phyloP scores from a whole-genome alignment of 192 early-diverging fungal genomes.

The Ramicandelaber brevisporus region DNA sequence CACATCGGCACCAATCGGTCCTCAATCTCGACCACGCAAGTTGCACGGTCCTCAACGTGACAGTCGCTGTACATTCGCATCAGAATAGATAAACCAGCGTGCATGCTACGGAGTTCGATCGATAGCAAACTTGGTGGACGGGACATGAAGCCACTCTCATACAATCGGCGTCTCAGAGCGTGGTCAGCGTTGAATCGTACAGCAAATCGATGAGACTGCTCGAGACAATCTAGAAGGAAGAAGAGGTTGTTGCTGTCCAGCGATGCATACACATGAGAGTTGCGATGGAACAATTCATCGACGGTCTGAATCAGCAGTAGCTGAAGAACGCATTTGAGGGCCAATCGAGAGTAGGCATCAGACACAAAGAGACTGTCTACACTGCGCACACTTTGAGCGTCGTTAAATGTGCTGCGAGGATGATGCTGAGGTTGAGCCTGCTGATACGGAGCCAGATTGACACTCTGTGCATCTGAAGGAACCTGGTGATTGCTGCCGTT shows the following conservation, averaged over 20 bases:
- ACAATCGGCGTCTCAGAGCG: conserved; percentile 50
- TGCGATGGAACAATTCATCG: conserved; percentile 37
- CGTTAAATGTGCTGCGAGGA: no score
- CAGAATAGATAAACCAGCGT: conserved; percentile 40
- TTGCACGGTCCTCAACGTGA: conserved; percentile 13
- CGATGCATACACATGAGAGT: conserved; percentile 25
- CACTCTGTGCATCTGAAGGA: no score
- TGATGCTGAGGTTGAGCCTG: no score
- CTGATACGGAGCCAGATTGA: no score
- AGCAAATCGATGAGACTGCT: conserved; percentile 55
- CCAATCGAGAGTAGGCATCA: conserved; percentile 57
- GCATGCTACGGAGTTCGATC: conserved; percentile 56
- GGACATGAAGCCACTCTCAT: conserved; percentile 63
- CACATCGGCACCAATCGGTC: conserved; percentile 31
- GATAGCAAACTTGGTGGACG: conserved; percentile 77
- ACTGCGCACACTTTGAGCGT: no score
- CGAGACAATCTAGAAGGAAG: conserved; percentile 50
- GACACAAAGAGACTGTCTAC: no score
- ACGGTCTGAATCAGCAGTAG: conserved; percentile 72
- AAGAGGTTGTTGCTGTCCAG: conserved; percentile 36
- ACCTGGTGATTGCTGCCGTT: neutral
- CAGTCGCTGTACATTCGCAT: conserved; percentile 38
- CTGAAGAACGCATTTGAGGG: conserved; percentile 75
- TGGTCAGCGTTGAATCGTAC: conserved; percentile 51
- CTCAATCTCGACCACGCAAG: conserved; percentile 27